Base-by-base conservation (phyloP, 805 yeast species). In the Cyberlindnera suaveolens region DNA sequence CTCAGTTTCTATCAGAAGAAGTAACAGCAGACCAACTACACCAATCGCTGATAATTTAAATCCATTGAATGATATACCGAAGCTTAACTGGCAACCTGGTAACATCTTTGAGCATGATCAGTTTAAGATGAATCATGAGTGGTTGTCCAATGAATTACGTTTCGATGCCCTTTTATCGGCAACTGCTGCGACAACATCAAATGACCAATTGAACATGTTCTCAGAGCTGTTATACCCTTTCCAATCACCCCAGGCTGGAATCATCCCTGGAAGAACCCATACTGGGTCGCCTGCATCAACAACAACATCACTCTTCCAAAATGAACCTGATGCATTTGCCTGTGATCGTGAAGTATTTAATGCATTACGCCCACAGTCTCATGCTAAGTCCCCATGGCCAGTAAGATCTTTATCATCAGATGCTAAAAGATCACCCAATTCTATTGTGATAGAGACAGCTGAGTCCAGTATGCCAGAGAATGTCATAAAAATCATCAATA, bases 151-250 rank as follows among this genome's bases (percentile, higher is more conserved):
- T 43, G 90, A 83, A 54, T 65, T 83, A 37, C 59, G 84, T 40
- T 87, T 80, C 49, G 89, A 83, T 52, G 89, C 88, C 0, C 62
- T 83, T 23, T 63, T 83, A 47, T 81, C 89, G 0, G 89, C 89
- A 0, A 82, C 86, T 5, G 89, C 90, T 0, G 62, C 77, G 53
- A 44, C 42, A 14, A 61, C 65, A 4, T 61, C 63, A 39, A 75
- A 75, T 45, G 80, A 81, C 39, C 82, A 77, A 45, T 70, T 77
- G 29, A 52, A 49, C 5, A 78, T 76, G 44, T 75, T 77, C 46
- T 62, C 78, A 17, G 85, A 80, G 40, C 67, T 78, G 53, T 68
- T 77, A 64, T 65, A 67, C 39, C 61, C 59, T 8, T 49, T 37
- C 45, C 51, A 45, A 6, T 23, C 27, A 23, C 13, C 27, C 7